Percentiles rank a stretch among this genome's conserved stretches.
phyloP scores from a whole-genome alignment of 108 stramenopile species.

The Conticribra weissflogii region DNA sequence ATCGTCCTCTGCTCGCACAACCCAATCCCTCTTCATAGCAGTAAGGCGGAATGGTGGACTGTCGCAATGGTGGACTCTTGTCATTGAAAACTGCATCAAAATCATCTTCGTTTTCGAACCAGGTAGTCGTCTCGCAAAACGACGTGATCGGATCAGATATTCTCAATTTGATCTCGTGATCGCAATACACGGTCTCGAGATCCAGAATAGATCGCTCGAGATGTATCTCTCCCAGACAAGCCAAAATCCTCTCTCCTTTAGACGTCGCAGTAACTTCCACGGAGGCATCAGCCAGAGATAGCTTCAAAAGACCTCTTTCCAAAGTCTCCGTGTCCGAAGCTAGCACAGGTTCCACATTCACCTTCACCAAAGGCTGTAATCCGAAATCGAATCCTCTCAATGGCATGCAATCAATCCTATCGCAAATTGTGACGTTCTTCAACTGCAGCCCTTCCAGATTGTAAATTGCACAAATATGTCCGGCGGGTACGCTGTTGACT shows the following conservation, averaged over 20 bases:
- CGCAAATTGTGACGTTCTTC: constrained; percentile 80
- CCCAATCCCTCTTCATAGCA: constrained; percentile 84
- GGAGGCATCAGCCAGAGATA: constrained; percentile 83
- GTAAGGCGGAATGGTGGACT: constrained; percentile 83
- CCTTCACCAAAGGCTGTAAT: constrained; percentile 87
- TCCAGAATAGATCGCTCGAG: constrained; percentile 86
- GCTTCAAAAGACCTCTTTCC: constrained; percentile 75
- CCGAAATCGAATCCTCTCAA: constrained; percentile 72
- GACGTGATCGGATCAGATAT: constrained; percentile 88
- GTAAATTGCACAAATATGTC: constrained; percentile 87
- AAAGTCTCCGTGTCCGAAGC: constrained; percentile 71
- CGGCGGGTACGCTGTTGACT: constrained; percentile 84
- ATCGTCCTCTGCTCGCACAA: constrained; percentile 65
- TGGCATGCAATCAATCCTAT: constrained; percentile 68
- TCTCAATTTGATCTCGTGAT: constrained; percentile 66
- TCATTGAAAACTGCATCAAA: constrained; percentile 57
- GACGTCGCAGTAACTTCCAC: constrained; percentile 87
- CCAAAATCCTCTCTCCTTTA: constrained; percentile 81
- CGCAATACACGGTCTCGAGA: constrained; percentile 75
- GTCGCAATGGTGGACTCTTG: constrained; percentile 58
- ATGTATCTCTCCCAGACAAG: constrained; percentile 88
- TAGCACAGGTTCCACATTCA: constrained; percentile 80
- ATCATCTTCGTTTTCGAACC: constrained; percentile 77
- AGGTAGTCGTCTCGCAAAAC: constrained; percentile 85
- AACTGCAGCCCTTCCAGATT: constrained; percentile 82